Base-by-base conservation (phyloP, 2,329 filamentous ascomycete genomes). In the Clonostachys sp. region DNA sequence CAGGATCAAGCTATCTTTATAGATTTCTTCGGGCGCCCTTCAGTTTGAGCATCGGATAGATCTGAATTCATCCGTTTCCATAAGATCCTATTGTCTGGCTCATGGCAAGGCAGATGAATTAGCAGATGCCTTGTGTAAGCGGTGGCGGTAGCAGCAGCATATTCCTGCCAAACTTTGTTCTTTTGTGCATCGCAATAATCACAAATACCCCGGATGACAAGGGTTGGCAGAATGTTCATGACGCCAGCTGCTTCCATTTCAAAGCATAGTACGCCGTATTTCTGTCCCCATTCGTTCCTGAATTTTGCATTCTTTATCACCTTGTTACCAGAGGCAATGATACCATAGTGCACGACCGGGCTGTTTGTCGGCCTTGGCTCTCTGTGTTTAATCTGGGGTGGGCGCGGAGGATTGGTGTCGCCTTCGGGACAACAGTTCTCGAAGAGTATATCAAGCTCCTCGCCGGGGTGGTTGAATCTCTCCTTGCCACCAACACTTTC, bases 121-220 rank as follows among this genome's bases (percentile, higher is more conserved):
- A 9, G 42, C 45, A 16, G 44, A 42, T 34, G 48, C 42, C 24
- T 52, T 4, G 45, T 43, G 33, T 43, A 50, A 8, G 62, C 57
- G 1, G 64, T 62, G 5, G 64, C 63, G 4, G 55, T 57, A 0
- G 55, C 56, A 2, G 65, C 60, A 6, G 64, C 64, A 55, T 65
- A 68, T 3, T 47, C 43, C 40, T 68, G 62, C 62, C 61, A 68
- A 7, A 34, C 48, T 20, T 63, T 61, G 42, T 53, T 61, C 49
- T 67, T 65, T 48, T 68, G 65, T 30, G 60, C 57, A 47, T 69
- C 66, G 1, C 61, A 57, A 47, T 68, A 69, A 49, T 68, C 61
- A 46, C 58, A 62, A 7, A 64, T 60, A 7, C 64, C 62, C 40
- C 64, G 64, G 47, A 69, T 60, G 5, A 67, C 53, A 2, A 68